A percentile compares a stretch with the other conserved stretches of the same genome.
These are phyloP conservation scores for Ceratocystiopsis minuta DNA, from an alignment of 2,329 filamentous ascomycete genomes.

Conservation along the genomic window DNA sequence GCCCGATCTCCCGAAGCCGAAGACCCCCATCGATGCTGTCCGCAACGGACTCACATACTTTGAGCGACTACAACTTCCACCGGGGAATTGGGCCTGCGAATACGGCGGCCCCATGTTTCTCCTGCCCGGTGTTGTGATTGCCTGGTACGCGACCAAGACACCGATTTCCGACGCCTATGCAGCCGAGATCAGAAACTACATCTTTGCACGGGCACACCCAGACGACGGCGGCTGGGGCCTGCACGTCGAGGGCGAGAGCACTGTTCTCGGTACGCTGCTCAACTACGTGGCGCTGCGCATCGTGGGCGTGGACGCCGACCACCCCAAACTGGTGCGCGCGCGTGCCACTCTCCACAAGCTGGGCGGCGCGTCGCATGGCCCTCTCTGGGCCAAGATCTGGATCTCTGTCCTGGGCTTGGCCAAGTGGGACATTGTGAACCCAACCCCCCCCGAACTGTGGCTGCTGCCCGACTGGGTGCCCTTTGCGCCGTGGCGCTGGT, in stretches of 20 bases:
- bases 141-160: constrained; percentile 79
- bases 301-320: constrained; percentile 66
- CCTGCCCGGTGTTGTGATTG: constrained; percentile 65
- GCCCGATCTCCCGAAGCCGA: constrained; percentile 51
- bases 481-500: constrained; percentile 84
- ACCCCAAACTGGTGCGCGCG: constrained; percentile 72
- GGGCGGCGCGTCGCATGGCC: constrained; percentile 65
- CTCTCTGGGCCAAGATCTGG: constrained; percentile 98
- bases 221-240: constrained; percentile 94
- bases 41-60: constrained; percentile 78
- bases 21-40: constrained; percentile 58
- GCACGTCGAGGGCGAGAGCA: constrained; percentile 85
- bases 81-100: constrained; percentile 91
- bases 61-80: constrained; percentile 69
- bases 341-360: constrained; percentile 66
- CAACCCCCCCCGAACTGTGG: constrained; percentile 86
- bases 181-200: constrained; percentile 81
- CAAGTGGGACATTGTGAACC: constrained; percentile 86
- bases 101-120: constrained; percentile 97
- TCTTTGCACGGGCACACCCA: constrained; percentile 68
- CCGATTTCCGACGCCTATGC: constrained; percentile 64
- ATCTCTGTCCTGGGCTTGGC: constrained; percentile 67
- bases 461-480: constrained; percentile 81
- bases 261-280: constrained; percentile 74
- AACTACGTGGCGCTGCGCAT: constrained; percentile 74